Evolutionary conservation across 495 filamentous ascomycete genomes (phyloP).

Genomic region (Hypoxylon fragiforme): DNA sequence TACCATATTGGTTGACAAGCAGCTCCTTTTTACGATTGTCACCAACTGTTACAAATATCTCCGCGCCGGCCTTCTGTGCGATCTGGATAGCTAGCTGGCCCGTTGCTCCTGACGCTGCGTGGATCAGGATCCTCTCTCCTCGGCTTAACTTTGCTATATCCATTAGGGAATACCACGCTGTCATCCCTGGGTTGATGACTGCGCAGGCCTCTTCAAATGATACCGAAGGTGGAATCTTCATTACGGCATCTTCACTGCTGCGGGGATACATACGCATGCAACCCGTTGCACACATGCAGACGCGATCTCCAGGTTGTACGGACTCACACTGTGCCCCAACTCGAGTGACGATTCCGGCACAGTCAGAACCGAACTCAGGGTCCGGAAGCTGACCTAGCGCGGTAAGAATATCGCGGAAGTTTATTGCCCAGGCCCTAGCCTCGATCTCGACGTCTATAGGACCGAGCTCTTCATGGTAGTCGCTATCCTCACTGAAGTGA

Average conservation of each 20-base stretch:
- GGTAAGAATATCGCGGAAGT: conserved; percentile 44
- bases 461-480: conserved; percentile 1
- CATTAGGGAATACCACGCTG: conserved; percentile 47
- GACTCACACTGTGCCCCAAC: conserved; percentile 15
- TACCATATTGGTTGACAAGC: conserved; percentile 42
- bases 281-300: conserved; percentile 38
- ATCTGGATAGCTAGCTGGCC: conserved; percentile 54
- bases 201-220: conserved; percentile 13
- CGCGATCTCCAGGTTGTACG: conserved; percentile 12
- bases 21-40: conserved; percentile 43
- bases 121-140: conserved; percentile 54
- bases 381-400: conserved; percentile 47
- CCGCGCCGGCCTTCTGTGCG: conserved; percentile 48
- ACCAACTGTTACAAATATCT: conserved; percentile 54
- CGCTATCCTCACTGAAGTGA: conserved; percentile 28
- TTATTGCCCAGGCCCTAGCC: conserved; percentile 36
- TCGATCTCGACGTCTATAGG: conserved; percentile 36
- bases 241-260: background rate
- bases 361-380: conserved; percentile 43
- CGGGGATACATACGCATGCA: conserved; percentile 30
- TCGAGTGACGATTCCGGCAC: conserved; percentile 39
- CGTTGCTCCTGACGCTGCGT: conserved; percentile 47
- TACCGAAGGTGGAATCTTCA: conserved; percentile 40
- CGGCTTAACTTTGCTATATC: conserved; percentile 27
- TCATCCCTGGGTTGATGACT: conserved; percentile 29